A percentile compares a stretch with the other conserved stretches of the same genome.
These are phyloP conservation scores for Sutorius australiensis DNA, from an alignment of 768 basidiomycete species.

Conservation along the genomic window DNA sequence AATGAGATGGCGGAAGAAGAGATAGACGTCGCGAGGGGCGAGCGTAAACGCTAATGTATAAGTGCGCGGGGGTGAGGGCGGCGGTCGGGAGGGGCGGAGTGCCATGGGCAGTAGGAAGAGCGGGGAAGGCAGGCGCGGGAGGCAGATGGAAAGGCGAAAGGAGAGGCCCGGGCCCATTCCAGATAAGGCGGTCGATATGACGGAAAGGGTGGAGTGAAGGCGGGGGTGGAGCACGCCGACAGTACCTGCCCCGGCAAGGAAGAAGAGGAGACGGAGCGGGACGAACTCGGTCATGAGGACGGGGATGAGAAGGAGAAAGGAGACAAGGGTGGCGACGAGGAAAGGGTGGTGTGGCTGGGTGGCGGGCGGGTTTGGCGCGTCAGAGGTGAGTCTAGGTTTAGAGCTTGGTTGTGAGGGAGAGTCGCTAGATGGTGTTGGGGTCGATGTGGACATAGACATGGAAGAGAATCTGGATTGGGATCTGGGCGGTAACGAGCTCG, in stretches of 20 bases:
- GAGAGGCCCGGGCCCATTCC: slow-evolving; percentile 19
- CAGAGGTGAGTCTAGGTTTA: neutral
- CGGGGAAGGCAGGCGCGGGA: slow-evolving; percentile 7
- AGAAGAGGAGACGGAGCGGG: slow-evolving; percentile 45
- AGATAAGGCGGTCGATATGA: slow-evolving; percentile 1
- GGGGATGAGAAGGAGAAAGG: slow-evolving; percentile 41
- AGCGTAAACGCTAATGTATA: slow-evolving; percentile 14
- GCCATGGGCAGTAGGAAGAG: neutral
- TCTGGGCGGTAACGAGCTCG: slow-evolving; percentile 47
- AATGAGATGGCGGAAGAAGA: slow-evolving; percentile 37
- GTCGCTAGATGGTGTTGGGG: slow-evolving; percentile 1
- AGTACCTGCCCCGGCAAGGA: slow-evolving; percentile 26
- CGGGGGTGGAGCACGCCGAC: slow-evolving; percentile 14
- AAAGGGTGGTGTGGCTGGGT: slow-evolving; percentile 30
- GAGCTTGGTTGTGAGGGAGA: slow-evolving; percentile 12
- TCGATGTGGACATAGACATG: neutral
- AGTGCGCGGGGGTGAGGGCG: neutral
- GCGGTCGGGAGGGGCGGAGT: neutral
- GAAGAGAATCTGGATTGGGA: slow-evolving; percentile 37
- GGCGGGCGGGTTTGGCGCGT: neutral
- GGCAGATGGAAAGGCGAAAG: slow-evolving; percentile 5
- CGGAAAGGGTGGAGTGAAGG: neutral
- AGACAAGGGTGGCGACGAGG: slow-evolving; percentile 37
- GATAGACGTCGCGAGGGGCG: slow-evolving; percentile 23
- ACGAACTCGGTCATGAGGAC: slow-evolving; percentile 39